Base-by-base conservation (phyloP, 2,329 filamentous ascomycete genomes). In the Cladophialophora immunda region DNA sequence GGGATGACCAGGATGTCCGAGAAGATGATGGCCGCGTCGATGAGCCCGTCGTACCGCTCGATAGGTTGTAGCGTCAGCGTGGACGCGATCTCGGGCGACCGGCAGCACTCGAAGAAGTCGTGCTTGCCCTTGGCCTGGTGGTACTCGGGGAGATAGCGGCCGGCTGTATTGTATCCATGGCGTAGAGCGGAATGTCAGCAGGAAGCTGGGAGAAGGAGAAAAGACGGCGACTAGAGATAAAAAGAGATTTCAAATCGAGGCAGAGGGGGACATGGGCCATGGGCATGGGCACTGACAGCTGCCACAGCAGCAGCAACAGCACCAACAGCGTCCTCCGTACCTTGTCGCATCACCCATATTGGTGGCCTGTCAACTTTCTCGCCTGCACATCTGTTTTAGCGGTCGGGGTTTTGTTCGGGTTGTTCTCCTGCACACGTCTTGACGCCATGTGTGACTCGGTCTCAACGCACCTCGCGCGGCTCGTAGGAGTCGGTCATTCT, bases 321-420 rank as follows among this genome's bases (percentile, higher is more conserved):
- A 41, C 5, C 38, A 41, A 11, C 38, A 41, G 67, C 79, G 17
- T n/a, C 41, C 30, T 15, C 34, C 59, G 79, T 84, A 94, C 93
- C 93, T 89, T 99, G 95, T 81, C 95, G 92, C 95, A 99, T 99
- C 78, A 99, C 93, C 95, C 95, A 99, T 84, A 96, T 92, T 65
- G 95, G 95, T 68, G 95, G 92, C 71, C 95, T 89, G 81, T 97
- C 93, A 72, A 98, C 92, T 78, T 89, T 89, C 81, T 97, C 87
- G 78, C 94, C 94, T 73, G 52, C 1, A 57, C n/a, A 52, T 36
- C 29, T 54, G 19, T 25, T 53, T 36, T 29, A 53, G 58, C 19
- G 45, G 30, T n/a, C 59, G 59, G 41, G 65, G 29, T 19, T 50
- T 41, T 45, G 45, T 22, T 58, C 6, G 41, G 36, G 17, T 62